Evolutionary conservation across 1,284 basidiomycete genomes (phyloP).

Genomic region (Cerrena zonata): DNA sequence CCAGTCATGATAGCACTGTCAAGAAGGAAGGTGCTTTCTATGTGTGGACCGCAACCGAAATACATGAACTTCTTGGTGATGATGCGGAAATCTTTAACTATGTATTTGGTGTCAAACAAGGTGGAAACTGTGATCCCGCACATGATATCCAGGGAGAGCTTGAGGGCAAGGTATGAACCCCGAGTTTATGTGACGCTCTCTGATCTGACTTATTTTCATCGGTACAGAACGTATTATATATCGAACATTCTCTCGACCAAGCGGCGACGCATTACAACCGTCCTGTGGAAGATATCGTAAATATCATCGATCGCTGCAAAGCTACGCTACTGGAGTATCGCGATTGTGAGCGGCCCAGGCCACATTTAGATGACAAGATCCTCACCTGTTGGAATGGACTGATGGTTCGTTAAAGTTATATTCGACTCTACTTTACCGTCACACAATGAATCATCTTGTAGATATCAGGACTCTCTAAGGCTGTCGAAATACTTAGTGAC

Average conservation of each 20-base stretch:
- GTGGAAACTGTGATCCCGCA: conserved; percentile 36
- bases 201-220: no score
- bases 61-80: conserved; percentile 30
- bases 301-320: conserved; percentile 18
- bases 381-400: conserved; percentile 41
- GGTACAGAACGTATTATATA: conserved; percentile 23
- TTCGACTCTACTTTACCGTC: conserved; percentile 6
- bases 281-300: conserved; percentile 20
- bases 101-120: conserved; percentile 32
- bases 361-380: conserved; percentile 42
- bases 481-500: conserved; percentile 16
- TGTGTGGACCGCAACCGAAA: conserved; percentile 34
- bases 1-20: conserved; percentile 22
- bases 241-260: conserved; percentile 20
- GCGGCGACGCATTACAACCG: conserved; percentile 18
- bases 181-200: no score
- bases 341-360: conserved; percentile 33
- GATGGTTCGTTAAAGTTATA: conserved; percentile 30
- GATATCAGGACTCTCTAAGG: conserved; percentile 24
- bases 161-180: conserved; percentile 23
- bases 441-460: conserved; percentile 5
- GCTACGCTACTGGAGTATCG: conserved; percentile 27
- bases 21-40: conserved; percentile 42
- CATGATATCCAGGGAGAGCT: conserved; percentile 40
- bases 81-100: conserved; percentile 28